Percentiles rank a stretch among this genome's conserved stretches.
These are phyloP conservation scores for Phytophthora sp. DNA, from an alignment of 352 stramenopile species.

Conservation along the genomic window DNA sequence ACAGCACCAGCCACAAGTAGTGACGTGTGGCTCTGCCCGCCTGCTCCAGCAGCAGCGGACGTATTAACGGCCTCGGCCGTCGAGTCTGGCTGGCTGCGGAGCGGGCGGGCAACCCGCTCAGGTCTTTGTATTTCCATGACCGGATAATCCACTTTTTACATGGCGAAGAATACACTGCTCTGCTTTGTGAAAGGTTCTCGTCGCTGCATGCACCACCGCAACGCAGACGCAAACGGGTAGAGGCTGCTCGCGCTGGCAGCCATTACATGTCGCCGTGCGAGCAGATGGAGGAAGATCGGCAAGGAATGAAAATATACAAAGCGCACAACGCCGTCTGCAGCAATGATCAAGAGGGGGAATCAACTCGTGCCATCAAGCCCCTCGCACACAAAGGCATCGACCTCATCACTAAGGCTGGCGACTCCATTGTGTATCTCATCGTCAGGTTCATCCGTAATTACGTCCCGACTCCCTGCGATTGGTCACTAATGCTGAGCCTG, in stretches of 20 bases:
- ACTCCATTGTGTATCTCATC: too few relatives aligned
- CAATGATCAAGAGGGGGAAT: too few relatives aligned
- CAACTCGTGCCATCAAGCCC: too few relatives aligned
- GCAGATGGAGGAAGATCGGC: conserved; percentile 18
- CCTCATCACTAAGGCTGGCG: too few relatives aligned
- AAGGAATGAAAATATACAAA: too few relatives aligned
- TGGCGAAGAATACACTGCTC: conserved; percentile 38
- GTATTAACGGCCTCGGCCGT: conserved; percentile 16
- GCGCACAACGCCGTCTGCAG: too few relatives aligned
- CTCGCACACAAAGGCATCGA: too few relatives aligned
- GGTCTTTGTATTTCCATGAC: conserved; percentile 33
- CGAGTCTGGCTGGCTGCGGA: conserved; percentile 11
- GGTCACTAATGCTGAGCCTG: too few relatives aligned
- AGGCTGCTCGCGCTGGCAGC: neutral
- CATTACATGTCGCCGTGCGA: neutral
- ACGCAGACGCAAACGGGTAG: neutral
- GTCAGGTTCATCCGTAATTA: too few relatives aligned
- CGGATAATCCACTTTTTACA: conserved; percentile 31
- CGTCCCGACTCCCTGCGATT: neutral
- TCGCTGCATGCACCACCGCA: conserved; percentile 1
- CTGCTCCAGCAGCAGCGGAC: conserved; percentile 12
- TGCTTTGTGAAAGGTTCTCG: conserved; percentile 13
- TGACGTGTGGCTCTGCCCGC: conserved; percentile 17
- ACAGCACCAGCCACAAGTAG: conserved; percentile 17
- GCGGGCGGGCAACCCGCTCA: conserved; percentile 3